Conservation (phyloP, 345 rosid genomes). For the Linum tenue region DNA sequence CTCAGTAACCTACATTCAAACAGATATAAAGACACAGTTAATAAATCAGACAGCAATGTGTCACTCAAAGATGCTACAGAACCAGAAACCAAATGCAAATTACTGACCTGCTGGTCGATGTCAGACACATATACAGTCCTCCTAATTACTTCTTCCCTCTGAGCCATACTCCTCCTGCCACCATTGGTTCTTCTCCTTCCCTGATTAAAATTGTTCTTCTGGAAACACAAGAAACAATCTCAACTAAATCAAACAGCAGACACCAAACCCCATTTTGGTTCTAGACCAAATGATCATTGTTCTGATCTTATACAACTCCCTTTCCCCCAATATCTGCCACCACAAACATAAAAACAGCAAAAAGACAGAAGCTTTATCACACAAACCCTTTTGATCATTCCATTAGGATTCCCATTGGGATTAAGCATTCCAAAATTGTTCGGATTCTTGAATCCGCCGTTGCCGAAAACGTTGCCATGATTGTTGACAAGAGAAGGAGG, state of each 20-base stretch:
- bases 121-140: constrained; percentile 81
- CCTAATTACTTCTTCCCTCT: constrained; percentile 78
- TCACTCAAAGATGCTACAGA: no score
- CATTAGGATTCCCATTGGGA: constrained; percentile 43
- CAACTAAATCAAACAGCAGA: constrained; percentile 2
- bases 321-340: background rate
- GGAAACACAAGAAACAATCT: constrained; percentile 15
- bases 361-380: no score
- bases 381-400: constrained; percentile 56
- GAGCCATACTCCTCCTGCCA: constrained; percentile 70
- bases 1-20: constrained; percentile 57
- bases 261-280: background rate
- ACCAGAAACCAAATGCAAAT: background rate
- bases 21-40: constrained; percentile 13
- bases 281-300: no score
- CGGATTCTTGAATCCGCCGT: constrained; percentile 44
- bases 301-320: no score
- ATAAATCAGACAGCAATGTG: background rate
- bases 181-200: constrained; percentile 70
- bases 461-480: constrained; percentile 28
- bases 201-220: constrained; percentile 71
- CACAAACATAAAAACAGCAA: no score
- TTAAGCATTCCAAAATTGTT: constrained; percentile 42
- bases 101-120: constrained; percentile 59
- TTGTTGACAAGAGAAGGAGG: constrained; percentile 55